Base-by-base conservation (phyloP, 2,329 filamentous ascomycete genomes). In the Aureobasidium lini region DNA sequence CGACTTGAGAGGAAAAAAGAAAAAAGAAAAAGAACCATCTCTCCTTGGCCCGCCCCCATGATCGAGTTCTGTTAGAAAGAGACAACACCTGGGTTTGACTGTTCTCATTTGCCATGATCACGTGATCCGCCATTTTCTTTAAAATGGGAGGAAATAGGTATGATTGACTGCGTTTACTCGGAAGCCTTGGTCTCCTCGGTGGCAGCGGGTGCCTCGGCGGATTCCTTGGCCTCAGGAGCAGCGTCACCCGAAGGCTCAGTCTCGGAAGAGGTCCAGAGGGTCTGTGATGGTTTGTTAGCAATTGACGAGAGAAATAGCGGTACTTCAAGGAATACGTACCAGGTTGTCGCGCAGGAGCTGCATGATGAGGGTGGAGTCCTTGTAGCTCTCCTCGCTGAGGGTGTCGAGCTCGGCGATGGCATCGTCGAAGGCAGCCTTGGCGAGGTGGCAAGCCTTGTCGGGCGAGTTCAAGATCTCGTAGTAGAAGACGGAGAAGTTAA, bases 401-500 rank as follows among this genome's bases (percentile, higher is more conserved):
- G 92, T 96, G 77, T 96, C 92, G 68, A 96, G 89, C 83, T 96
- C 91, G 71, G 92, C 92, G 84, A 96, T 96, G 67, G 93, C 93
- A 78, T 97, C 93, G 72, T 95, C 90, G 73, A 95, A 95, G 61
- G 90, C 90, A 77, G 93, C 89, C 85, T 95, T 95, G 77, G 90
- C 93, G 68, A 96, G 86, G 77, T 96, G 92, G 87, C 93, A 96
- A 74, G 92, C 93, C 81, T 95, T 93, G 77, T 97, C 94, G 65
- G 93, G 93, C 44, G 93, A 91, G 84, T 97, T 99, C 72, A 97
- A 84, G 76, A 97, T 99, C 86, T 99, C 90, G 78, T 99, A 99
- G 87, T 97, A 97, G 84, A 96, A 97, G 72, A 96, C 92, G 66
- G 92, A 96, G 84, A 95, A 95, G 87, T 95, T 95, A 67, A 95